phyloP scores from a whole-genome alignment of 176 grass and related monocot genomes.

The Oryza nivara region DNA sequence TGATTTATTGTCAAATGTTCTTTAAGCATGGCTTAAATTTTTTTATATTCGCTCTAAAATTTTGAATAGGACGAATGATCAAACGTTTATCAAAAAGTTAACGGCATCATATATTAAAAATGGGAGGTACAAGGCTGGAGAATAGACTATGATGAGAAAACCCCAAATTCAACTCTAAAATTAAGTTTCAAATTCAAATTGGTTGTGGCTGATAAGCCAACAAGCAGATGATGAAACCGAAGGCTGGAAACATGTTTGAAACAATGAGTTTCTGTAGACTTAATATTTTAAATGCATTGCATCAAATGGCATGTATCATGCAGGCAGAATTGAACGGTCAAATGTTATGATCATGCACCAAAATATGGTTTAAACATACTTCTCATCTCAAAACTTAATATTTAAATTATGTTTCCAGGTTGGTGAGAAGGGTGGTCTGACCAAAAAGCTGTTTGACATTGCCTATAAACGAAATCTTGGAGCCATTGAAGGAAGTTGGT shows the following conservation, averaged over 20 bases:
- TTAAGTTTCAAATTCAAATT: too few species aligned
- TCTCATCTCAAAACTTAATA: neutral
- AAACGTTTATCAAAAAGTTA: too few species aligned
- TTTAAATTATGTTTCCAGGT: slow-evolving; percentile 53
- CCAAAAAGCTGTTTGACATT: slow-evolving; percentile 75
- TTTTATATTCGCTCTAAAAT: too few species aligned
- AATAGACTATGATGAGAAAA: too few species aligned
- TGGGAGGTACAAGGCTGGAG: too few species aligned
- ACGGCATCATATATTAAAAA: too few species aligned
- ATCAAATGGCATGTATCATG: neutral
- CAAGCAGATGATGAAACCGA: too few species aligned
- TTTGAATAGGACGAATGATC: too few species aligned
- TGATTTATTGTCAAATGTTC: too few species aligned
- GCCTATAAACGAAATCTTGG: slow-evolving; percentile 69
- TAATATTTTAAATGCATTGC: neutral
- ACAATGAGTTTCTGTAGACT: neutral
- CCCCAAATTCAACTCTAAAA: too few species aligned
- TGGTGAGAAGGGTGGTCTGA: slow-evolving; percentile 72
- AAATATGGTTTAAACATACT: neutral
- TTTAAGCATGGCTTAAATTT: too few species aligned
- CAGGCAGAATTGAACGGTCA: neutral
- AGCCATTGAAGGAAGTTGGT: slow-evolving; percentile 72
- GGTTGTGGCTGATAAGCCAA: too few species aligned
- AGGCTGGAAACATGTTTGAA: neutral
- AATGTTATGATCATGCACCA: neutral